These are phyloP conservation scores for Cicer chorassanicum DNA, from an alignment of 306 rosid species.

Conservation along the genomic window DNA sequence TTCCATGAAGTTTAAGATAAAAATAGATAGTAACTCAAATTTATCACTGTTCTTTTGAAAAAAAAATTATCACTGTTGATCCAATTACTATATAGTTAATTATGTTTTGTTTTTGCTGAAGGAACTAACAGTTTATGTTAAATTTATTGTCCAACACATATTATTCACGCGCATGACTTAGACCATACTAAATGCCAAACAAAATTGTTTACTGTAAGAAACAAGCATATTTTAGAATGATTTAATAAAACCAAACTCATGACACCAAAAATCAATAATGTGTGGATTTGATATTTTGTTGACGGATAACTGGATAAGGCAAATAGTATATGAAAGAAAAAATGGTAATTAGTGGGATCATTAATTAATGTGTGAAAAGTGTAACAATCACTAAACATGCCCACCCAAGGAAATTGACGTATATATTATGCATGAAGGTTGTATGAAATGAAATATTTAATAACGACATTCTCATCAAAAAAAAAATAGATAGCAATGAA, in stretches of 20 bases:
- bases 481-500: too few relatives aligned
- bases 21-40: too few relatives aligned
- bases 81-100: neutral
- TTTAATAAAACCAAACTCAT: neutral
- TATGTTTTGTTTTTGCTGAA: neutral
- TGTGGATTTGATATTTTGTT: neutral
- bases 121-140: neutral
- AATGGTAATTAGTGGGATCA: neutral
- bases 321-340: too few relatives aligned
- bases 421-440: too few relatives aligned
- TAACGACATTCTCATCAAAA: too few relatives aligned
- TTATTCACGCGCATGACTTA: neutral
- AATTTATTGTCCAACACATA: neutral
- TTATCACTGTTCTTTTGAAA: too few relatives aligned
- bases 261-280: neutral
- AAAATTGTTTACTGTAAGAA: too few relatives aligned
- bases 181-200: neutral
- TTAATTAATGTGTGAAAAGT: neutral
- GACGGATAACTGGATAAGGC: neutral
- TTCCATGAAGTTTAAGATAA: too few relatives aligned
- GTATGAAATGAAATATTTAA: too few relatives aligned
- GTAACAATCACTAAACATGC: neutral
- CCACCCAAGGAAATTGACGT: neutral
- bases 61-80: too few relatives aligned
- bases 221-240: neutral